Evolutionary conservation across 192 early-diverging fungal genomes (phyloP).

Genomic region (Entrophospora sp.): DNA sequence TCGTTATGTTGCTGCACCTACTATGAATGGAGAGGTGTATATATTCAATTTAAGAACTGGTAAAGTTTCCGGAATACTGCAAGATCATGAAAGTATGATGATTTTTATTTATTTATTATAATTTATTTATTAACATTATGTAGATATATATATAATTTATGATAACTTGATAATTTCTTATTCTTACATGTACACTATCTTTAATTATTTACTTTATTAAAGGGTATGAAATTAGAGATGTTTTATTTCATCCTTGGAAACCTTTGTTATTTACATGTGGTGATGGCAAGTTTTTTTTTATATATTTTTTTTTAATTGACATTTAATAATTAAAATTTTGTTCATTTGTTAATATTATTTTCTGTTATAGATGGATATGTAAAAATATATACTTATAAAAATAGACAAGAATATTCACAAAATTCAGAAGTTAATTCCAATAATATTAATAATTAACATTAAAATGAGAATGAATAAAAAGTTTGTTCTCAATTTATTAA

Average conservation of each 20-base stretch:
- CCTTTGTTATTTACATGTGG: slow-evolving; percentile 76
- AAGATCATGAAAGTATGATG: slow-evolving; percentile 67
- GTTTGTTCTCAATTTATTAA: no score
- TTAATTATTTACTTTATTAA: no score
- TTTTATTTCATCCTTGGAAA: slow-evolving; percentile 76
- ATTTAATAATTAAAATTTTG: no score
- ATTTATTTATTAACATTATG: slow-evolving; percentile 9
- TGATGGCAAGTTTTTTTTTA: no score
- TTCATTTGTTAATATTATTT: no score
- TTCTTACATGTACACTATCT: no score
- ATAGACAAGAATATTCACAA: no score
- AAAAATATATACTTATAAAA: slow-evolving; percentile 51
- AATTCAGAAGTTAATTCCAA: no score
- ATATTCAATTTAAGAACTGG: slow-evolving; percentile 73
- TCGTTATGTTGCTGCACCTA: slow-evolving; percentile 82
- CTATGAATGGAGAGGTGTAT: slow-evolving; percentile 81
- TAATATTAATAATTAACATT: no score
- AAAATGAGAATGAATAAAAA: no score
- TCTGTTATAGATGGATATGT: slow-evolving; percentile 48
- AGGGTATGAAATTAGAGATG: slow-evolving; percentile 89
- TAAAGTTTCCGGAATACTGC: slow-evolving; percentile 63
- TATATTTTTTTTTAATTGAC: no score
- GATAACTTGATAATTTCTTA: not conserved
- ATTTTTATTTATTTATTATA: no score
- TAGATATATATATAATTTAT: not conserved